A percentile compares a stretch with the other conserved stretches of the same genome.
Evolutionary conservation across 805 yeast species (phyloP).

Genomic region (Lachancea meyersii): DNA sequence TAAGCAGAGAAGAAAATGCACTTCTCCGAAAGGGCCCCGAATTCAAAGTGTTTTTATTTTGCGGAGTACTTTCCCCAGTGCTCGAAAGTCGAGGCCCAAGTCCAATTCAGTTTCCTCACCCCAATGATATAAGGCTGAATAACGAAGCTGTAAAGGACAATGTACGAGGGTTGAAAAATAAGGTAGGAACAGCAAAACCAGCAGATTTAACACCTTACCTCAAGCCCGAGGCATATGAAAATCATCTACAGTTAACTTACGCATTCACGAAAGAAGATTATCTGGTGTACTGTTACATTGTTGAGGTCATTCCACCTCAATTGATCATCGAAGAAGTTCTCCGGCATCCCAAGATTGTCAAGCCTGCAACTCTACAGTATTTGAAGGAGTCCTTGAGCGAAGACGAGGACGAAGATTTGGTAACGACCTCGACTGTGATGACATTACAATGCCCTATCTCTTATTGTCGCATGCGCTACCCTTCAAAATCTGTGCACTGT

Average conservation of each 20-base stretch:
- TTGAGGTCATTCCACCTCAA: constrained; percentile 41
- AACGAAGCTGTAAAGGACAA: constrained; percentile 43
- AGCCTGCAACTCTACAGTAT: constrained; percentile 43
- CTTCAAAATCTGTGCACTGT: constrained; percentile 67
- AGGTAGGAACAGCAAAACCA: constrained; percentile 74
- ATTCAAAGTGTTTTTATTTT: constrained; percentile 44
- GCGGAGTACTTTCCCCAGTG: constrained; percentile 40
- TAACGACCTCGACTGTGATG: constrained; percentile 58
- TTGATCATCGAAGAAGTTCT: constrained; percentile 38
- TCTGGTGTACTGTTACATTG: constrained; percentile 53
- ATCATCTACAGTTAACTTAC: constrained; percentile 48
- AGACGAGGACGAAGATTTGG: constrained; percentile 64
- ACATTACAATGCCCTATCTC: constrained; percentile 77
- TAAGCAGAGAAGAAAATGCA: constrained; percentile 39
- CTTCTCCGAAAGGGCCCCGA: constrained; percentile 31
- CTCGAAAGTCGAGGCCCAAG: constrained; percentile 44
- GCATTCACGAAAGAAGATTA: constrained; percentile 49
- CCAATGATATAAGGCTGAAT: constrained; percentile 63
- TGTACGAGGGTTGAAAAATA: constrained; percentile 69
- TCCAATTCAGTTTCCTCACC: constrained; percentile 70
- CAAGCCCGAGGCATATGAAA: constrained; percentile 29
- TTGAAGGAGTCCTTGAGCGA: constrained; percentile 37
- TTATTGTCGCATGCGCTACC: constrained; percentile 59
- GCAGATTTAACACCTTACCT: constrained; percentile 61
- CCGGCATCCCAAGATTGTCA: constrained; percentile 46